Conservation (phyloP, 2,329 filamentous ascomycete genomes). For the Pyricularia sp. region DNA sequence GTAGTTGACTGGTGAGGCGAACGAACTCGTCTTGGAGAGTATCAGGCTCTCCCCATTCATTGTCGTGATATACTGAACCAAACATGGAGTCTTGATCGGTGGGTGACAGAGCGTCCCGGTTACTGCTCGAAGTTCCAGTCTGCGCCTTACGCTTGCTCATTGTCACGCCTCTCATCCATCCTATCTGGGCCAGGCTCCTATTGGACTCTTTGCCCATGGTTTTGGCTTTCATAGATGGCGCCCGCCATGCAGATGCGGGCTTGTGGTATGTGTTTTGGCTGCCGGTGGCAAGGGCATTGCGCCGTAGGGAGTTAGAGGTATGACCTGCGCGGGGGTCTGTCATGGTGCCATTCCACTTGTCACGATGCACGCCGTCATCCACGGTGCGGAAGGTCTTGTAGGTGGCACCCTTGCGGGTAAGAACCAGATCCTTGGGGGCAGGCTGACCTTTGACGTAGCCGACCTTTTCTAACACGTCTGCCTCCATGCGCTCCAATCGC, state of each 20-base stretch:
- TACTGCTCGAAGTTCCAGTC: neutral
- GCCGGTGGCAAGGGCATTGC: conserved; percentile 30
- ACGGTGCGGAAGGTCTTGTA: conserved; percentile 81
- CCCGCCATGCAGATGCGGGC: conserved; percentile 36
- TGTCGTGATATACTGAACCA: conserved; percentile 39
- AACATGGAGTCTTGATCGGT: conserved; percentile 27
- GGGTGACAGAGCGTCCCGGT: neutral
- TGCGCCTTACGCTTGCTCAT: conserved; percentile 45
- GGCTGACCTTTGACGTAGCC: conserved; percentile 63
- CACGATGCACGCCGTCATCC: conserved; percentile 46
- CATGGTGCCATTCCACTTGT: conserved; percentile 53
- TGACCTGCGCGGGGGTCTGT: conserved; percentile 45
- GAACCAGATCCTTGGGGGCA: conserved; percentile 53
- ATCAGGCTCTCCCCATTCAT: conserved; percentile 52
- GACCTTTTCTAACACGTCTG: conserved; percentile 54
- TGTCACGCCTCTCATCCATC: conserved; percentile 61
- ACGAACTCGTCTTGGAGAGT: conserved; percentile 56
- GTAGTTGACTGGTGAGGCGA: conserved; percentile 50
- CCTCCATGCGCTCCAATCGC: conserved; percentile 64
- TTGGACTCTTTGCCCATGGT: conserved; percentile 31
- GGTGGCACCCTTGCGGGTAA: conserved; percentile 73
- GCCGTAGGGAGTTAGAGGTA: conserved; percentile 23
- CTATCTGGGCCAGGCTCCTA: conserved; percentile 47
- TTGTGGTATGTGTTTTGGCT: conserved; percentile 27
- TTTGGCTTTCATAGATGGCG: conserved; percentile 51